Percentiles rank a stretch among this genome's conserved stretches.
Conservation (phyloP, 768 basidiomycete species). For the Tremella mesenterica region DNA sequence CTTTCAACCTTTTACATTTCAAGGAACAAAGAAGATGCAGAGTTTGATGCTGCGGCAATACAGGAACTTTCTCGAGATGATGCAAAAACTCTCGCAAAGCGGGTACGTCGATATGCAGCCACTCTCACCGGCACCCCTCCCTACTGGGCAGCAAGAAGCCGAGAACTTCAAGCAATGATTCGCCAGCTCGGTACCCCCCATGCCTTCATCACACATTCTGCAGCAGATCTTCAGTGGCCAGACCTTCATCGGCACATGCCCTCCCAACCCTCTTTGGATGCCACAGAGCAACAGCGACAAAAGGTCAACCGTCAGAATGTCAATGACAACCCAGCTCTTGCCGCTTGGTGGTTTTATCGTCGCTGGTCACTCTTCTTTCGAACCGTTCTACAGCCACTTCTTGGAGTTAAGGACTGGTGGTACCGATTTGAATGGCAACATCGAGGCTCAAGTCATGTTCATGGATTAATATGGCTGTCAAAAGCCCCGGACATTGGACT, state of each 20-base stretch:
- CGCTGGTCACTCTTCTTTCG: not conserved
- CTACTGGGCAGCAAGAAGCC: not conserved
- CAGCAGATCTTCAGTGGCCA: slow-evolving; percentile 1
- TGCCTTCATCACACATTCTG: slow-evolving; percentile 1
- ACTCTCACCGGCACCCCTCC: not conserved
- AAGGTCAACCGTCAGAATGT: not conserved
- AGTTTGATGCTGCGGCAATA: not conserved
- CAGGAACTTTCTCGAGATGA: not conserved
- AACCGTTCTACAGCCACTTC: not conserved
- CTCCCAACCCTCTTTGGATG: not conserved
- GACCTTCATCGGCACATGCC: slow-evolving; percentile 2
- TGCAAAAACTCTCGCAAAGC: not conserved
- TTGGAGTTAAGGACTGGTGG: not conserved
- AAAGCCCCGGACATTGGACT: not conserved
- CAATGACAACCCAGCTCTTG: slow-evolving; percentile 1
- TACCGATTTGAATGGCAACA: slow-evolving; percentile 2
- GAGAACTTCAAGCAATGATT: not conserved
- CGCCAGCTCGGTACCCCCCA: not conserved
- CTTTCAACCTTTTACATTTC: not conserved
- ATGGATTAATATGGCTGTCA: not conserved
- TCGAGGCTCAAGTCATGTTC: slow-evolving; percentile 3
- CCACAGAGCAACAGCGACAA: not conserved
- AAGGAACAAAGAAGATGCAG: not conserved
- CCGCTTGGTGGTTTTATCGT: not conserved
- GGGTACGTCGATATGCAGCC: not conserved